phyloP scores from a whole-genome alignment of 176 grass and related monocot genomes.

The Thinopyrum elongatum region DNA sequence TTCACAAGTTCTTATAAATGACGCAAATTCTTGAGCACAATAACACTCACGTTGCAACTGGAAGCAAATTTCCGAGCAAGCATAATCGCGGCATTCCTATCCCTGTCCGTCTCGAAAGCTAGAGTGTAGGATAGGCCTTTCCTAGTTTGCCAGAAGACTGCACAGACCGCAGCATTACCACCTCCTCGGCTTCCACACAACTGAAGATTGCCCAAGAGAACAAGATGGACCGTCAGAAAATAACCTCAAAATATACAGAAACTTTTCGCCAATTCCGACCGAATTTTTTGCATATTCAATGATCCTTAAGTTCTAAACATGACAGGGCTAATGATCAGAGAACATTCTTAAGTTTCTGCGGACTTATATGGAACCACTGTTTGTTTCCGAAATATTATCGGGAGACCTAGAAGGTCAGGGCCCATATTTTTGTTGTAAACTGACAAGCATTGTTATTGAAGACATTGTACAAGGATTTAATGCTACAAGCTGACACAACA shows the following conservation, averaged over 20 bases:
- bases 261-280: background rate
- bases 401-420: background rate
- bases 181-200: conserved; percentile 84
- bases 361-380: background rate
- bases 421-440: background rate
- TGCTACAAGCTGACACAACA: background rate
- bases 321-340: background rate
- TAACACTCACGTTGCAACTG: conserved; percentile 67
- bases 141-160: conserved; percentile 86
- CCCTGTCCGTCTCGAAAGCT: conserved; percentile 88
- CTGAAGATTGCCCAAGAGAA: conserved; percentile 41
- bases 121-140: conserved; percentile 67
- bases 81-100: conserved; percentile 84
- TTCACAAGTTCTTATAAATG: background rate
- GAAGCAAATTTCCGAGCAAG: conserved; percentile 89
- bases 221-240: conserved; percentile 33
- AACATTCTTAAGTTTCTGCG: background rate
- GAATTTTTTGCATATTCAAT: conserved; percentile 5
- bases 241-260: background rate
- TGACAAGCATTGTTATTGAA: background rate
- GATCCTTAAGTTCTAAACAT: background rate
- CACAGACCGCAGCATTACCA: conserved; percentile 65
- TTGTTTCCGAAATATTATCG: conserved; percentile 8
- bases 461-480: background rate
- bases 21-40: background rate